Evolutionary conservation across 495 filamentous ascomycete genomes (phyloP).

Genomic region (Aspergillus sparsus): DNA sequence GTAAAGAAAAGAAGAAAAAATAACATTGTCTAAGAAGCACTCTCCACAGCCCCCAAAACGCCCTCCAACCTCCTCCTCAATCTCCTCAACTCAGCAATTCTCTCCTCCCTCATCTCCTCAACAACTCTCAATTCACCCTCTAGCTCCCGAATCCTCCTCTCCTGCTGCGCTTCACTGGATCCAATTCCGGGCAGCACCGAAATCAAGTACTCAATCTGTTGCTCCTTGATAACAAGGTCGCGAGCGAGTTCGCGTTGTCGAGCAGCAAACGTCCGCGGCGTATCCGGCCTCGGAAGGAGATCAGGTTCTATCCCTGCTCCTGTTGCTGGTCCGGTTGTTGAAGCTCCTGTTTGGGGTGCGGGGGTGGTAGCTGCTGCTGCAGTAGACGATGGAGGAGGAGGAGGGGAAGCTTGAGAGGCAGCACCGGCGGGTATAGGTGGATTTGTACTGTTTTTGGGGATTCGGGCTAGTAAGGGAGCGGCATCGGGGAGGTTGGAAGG

Average conservation of each 20-base stretch:
- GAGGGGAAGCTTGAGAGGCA: constrained; percentile 33
- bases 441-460: constrained; percentile 43
- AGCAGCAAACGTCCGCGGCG: constrained; percentile 64
- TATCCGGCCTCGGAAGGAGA: constrained; percentile 50
- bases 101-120: constrained; percentile 69
- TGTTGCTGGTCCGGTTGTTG: constrained; percentile 14
- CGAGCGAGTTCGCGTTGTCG: constrained; percentile 79
- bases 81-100: constrained; percentile 68
- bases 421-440: constrained; percentile 46
- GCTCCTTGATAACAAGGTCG: constrained; percentile 85
- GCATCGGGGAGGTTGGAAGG: constrained; percentile 59
- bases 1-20: constrained; percentile 1
- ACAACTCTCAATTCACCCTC: constrained; percentile 73
- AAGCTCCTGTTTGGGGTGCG: constrained; percentile 6
- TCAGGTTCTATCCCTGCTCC: constrained; percentile 9
- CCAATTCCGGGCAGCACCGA: constrained; percentile 82
- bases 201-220: constrained; percentile 91
- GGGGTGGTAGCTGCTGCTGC: constrained; percentile 24
- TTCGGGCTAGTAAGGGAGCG: constrained; percentile 44
- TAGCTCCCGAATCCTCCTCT: constrained; percentile 68
- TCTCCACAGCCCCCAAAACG: constrained; percentile 49
- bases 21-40: constrained; percentile 35
- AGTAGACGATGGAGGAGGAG: constrained; percentile 21
- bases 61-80: constrained; percentile 67
- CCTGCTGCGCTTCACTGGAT: constrained; percentile 80